Evolutionary conservation across 2,329 filamentous ascomycete species (phyloP).

Genomic region (Ophiosphaerella herpotricha): DNA sequence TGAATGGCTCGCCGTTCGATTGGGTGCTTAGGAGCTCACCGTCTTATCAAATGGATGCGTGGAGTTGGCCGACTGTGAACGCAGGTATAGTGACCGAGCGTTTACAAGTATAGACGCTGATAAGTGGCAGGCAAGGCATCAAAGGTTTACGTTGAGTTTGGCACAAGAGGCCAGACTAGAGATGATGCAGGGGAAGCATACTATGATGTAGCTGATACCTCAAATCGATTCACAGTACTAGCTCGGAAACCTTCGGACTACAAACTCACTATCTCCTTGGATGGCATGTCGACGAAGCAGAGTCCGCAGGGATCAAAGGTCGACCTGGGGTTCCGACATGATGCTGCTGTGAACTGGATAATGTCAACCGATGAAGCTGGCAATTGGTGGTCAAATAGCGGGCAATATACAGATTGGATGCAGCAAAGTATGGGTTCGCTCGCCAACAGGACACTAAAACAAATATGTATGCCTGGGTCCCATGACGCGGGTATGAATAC

Average conservation of each 20-base stretch:
- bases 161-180: conserved; percentile 28
- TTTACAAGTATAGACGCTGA: neutral
- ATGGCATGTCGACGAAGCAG: conserved; percentile 37
- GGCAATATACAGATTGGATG: conserved; percentile 48
- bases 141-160: conserved; percentile 40
- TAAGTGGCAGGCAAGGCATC: conserved; percentile 26
- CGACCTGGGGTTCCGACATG: conserved; percentile 42
- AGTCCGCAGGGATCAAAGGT: conserved; percentile 38
- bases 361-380: conserved; percentile 43
- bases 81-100: conserved; percentile 22
- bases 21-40: conserved; percentile 38
- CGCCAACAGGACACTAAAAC: conserved; percentile 49
- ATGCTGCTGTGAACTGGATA: conserved; percentile 45
- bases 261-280: conserved; percentile 37
- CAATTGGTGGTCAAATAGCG: conserved; percentile 43
- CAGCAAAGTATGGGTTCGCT: conserved; percentile 45
- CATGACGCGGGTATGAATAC: conserved; percentile 57
- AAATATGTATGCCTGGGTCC: conserved; percentile 55
- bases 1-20: conserved; percentile 49
- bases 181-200: conserved; percentile 45
- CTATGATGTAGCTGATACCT: conserved; percentile 36
- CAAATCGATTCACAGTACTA: conserved; percentile 37
- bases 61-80: conserved; percentile 42
- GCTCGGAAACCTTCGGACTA: conserved; percentile 37
- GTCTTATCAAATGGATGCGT: conserved; percentile 47